Evolutionary conservation across 1,284 basidiomycete species (phyloP).

Genomic region (Fomes fomentarius): DNA sequence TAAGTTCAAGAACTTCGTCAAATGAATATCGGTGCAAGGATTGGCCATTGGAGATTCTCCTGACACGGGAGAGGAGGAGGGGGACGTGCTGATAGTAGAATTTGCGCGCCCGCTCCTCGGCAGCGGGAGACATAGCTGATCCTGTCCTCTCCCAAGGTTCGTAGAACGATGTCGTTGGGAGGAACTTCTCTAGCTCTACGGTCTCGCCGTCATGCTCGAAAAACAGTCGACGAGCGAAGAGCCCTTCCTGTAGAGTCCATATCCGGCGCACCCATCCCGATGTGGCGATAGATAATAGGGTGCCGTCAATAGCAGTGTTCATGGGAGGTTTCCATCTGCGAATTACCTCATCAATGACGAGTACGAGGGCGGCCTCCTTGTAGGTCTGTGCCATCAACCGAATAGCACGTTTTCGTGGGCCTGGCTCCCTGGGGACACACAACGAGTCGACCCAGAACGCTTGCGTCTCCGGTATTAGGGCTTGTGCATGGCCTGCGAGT

Average conservation of each 20-base stretch:
- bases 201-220: conserved; percentile 20
- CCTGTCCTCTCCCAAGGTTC: no score
- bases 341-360: conserved; percentile 20
- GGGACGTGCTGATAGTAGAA: no score
- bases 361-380: conserved; percentile 9
- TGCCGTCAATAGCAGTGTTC: no score
- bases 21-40: neutral
- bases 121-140: no score
- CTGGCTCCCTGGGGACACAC: conserved; percentile 13
- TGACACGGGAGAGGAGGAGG: no score
- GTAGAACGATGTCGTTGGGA: neutral
- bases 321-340: no score
- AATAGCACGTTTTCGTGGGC: conserved; percentile 14
- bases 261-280: conserved; percentile 22
- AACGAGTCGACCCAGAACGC: conserved; percentile 26
- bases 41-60: no score
- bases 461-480: conserved; percentile 7
- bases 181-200: conserved; percentile 1
- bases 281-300: conserved; percentile 5
- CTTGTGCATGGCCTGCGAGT: conserved; percentile 3
- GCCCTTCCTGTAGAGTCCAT: conserved; percentile 24
- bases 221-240: conserved; percentile 16
- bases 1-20: conserved; percentile 1
- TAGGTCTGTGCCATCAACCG: conserved; percentile 22
- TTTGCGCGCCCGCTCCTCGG: no score